These are phyloP conservation scores for Tricholoma sp. DNA, from an alignment of 768 basidiomycete genomes.

Conservation along the genomic window DNA sequence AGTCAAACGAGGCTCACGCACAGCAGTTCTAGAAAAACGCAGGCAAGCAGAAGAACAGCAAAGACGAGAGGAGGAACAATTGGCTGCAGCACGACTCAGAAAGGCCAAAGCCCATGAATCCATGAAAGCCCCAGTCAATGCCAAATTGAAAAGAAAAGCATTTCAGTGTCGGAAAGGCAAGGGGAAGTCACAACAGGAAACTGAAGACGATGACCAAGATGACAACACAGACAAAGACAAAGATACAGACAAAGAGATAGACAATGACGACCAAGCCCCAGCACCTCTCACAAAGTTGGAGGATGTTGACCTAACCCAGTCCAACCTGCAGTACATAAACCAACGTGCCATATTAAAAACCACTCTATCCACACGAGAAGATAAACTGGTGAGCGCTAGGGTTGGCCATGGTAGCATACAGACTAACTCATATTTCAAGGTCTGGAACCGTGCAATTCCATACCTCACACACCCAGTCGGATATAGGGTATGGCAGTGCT, in stretches of 20 bases:
- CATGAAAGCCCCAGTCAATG: background rate
- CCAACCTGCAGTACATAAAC: background rate
- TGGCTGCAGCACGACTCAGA: background rate
- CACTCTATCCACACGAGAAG: background rate
- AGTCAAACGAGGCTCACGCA: too few species aligned
- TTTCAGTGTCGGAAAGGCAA: background rate
- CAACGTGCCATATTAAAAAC: background rate
- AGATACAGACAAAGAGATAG: background rate
- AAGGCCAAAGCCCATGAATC: background rate
- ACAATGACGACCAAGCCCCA: background rate
- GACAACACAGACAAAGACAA: background rate
- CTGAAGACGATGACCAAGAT: background rate
- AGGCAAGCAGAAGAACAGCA: background rate
- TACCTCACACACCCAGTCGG: background rate
- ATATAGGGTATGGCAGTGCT: background rate
- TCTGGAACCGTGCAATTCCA: background rate
- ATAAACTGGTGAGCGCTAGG: background rate
- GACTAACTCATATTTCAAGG: background rate
- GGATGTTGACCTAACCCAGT: background rate
- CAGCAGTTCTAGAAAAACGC: background rate
- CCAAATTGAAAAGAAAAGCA: background rate
- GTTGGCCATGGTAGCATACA: background rate
- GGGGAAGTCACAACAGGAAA: background rate
- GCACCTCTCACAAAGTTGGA: background rate
- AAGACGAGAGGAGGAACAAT: background rate